Evolutionary conservation across 331 rosid genomes (phyloP), one percentile per base, ranked within the genome.

Genomic region (Ulmus americana): DNA sequence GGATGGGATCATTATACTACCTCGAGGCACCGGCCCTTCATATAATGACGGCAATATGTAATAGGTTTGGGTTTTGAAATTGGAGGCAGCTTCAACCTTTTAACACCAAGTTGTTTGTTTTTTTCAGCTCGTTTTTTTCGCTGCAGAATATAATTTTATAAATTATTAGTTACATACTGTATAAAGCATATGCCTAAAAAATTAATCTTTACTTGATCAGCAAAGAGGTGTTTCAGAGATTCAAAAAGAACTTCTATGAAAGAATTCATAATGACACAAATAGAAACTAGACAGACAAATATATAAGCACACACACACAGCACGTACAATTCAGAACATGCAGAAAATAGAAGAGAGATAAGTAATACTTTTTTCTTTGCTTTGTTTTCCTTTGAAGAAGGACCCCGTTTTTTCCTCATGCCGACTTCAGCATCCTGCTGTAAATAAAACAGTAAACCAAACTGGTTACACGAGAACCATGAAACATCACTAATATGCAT

Each of bases 21-120:
- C 95, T 86, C 84, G 0, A 78, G 51, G 78, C 98, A 89, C 73
- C 86, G 81, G 75, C 98, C 98, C 20, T 18, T 14, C 5, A 79
- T 38, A 80, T 75, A 89, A 77, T 92, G 97, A 73, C 86, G 97
- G 74, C 98, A 92, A 67, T 71, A 54, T 20, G 58, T 0, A 22
- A 75, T 61, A 60, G 82, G 6, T 74, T 86, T 90, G 0, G 82
- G 87, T 75, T 75, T 83, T 41, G 64, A 77, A 39, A 77, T 80
- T 20, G 70, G 77, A 58, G 14, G 77, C 66, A 84, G 59, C 61
- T 80, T 86, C 82, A 80, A 45, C 81, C 86, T 88, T 74, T 76
- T 88, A 53, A 84, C 88, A 69, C 95, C 95, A 63, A 59, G 85
- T 71, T 82, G 51, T 76, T 84, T 83, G 81, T 87, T 87, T 71